phyloP scores from a whole-genome alignment of 352 stramenopile genomes.

The Globisporangium mamillatum region DNA sequence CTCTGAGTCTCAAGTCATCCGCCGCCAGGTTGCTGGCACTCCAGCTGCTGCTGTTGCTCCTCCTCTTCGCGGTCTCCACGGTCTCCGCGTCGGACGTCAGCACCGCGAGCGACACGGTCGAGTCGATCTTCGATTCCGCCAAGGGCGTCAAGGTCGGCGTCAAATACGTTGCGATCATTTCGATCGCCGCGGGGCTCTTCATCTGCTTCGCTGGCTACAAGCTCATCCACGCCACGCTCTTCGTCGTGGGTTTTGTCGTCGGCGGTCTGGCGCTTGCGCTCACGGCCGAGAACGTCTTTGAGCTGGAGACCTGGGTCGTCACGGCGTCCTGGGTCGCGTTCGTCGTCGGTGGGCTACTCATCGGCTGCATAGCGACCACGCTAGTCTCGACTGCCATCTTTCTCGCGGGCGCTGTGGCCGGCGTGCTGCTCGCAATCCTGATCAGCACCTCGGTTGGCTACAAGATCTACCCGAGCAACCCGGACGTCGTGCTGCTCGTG shows the following conservation, averaged over 20 bases:
- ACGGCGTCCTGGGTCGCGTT: constrained; percentile 64
- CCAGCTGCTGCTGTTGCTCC: no score
- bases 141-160: constrained; percentile 35
- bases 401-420: constrained; percentile 40
- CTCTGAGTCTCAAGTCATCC: no score
- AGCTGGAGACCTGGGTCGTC: constrained; percentile 42
- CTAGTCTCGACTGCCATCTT: constrained; percentile 57
- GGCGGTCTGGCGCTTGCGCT: constrained; percentile 41
- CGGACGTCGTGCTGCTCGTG: constrained; percentile 41
- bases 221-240: constrained; percentile 53
- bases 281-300: constrained; percentile 38
- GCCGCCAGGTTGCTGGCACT: no score
- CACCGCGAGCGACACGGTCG: constrained; percentile 23
- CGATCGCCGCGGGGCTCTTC: constrained; percentile 37
- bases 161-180: constrained; percentile 32
- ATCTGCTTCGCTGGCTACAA: constrained; percentile 58
- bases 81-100: not conserved
- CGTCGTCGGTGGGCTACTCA: constrained; percentile 44
- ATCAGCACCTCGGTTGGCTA: constrained; percentile 53
- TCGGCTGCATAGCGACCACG: constrained; percentile 38
- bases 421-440: constrained; percentile 48
- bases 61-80: no score
- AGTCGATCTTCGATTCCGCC: constrained; percentile 41
- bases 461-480: constrained; percentile 51
- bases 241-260: constrained; percentile 51